Evolutionary conservation across 164 flowering plant genomes (phyloP).

Genomic region (Amborella trichopoda): DNA sequence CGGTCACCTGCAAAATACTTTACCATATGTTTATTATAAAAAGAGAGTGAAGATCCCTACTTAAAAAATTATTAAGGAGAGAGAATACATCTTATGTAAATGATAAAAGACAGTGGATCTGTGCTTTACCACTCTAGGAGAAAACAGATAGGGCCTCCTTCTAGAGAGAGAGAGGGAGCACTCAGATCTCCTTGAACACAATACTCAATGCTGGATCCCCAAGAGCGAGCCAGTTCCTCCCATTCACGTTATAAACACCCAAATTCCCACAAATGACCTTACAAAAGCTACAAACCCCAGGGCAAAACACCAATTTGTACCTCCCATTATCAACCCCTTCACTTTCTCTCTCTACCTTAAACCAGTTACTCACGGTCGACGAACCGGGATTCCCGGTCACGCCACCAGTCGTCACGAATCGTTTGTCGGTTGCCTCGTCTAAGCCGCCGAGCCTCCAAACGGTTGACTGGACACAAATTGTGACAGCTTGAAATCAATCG

Average conservation of each 20-base stretch:
- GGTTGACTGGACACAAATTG: conserved; percentile 14
- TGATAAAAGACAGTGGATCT: too few relatives aligned
- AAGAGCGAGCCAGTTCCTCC: neutral
- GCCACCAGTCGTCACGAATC: conserved; percentile 15
- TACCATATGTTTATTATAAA: too few relatives aligned
- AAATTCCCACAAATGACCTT: neutral
- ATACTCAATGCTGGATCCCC: neutral
- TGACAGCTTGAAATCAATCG: conserved; percentile 11
- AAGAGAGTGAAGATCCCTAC: too few relatives aligned
- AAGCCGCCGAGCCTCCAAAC: conserved; percentile 13
- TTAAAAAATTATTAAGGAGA: too few relatives aligned
- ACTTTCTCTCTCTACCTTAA: conserved; percentile 13
- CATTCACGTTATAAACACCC: neutral
- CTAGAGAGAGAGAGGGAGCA: too few relatives aligned
- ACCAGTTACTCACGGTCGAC: conserved; percentile 17
- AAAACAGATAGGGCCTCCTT: too few relatives aligned
- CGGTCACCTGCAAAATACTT: too few relatives aligned
- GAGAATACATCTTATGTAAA: too few relatives aligned
- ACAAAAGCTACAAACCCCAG: neutral
- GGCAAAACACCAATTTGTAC: neutral
- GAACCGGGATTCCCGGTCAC: conserved; percentile 20
- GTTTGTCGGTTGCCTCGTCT: conserved; percentile 7
- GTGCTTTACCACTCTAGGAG: too few relatives aligned
- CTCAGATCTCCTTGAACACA: neutral
- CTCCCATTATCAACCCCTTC: neutral